Conservation (phyloP, 306 rosid genomes). For the Argentina anserina region DNA sequence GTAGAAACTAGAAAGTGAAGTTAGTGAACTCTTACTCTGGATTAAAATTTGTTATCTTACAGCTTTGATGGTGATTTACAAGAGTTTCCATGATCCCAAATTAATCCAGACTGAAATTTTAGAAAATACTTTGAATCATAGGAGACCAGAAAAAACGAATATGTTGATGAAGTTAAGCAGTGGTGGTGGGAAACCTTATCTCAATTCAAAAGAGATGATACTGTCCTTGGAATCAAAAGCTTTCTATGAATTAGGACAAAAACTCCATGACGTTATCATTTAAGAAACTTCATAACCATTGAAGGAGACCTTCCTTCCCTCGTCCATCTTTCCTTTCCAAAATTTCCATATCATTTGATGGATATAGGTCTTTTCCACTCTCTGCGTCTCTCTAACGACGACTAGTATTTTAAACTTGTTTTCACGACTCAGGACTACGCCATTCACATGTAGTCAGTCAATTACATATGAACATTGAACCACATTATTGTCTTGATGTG, state of each 20-base stretch:
- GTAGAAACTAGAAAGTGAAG: too few relatives aligned
- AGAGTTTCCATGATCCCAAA: too few relatives aligned
- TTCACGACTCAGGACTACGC: conserved; percentile 1
- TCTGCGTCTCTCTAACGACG: not conserved
- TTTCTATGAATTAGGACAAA: not conserved
- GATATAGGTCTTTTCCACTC: conserved; percentile 17
- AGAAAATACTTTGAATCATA: not conserved
- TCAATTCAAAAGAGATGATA: not conserved
- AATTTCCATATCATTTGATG: conserved; percentile 22
- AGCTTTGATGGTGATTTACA: too few relatives aligned
- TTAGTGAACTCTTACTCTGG: too few relatives aligned
- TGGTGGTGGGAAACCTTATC: conserved; percentile 38
- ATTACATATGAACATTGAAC: not conserved
- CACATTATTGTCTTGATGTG: not conserved
- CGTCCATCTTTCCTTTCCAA: conserved; percentile 26
- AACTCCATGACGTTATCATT: not conserved
- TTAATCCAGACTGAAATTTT: too few relatives aligned
- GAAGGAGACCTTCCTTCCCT: conserved; percentile 48
- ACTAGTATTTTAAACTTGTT: conserved; percentile 13
- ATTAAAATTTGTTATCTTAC: too few relatives aligned
- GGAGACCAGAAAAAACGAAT: not conserved
- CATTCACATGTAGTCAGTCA: conserved; percentile 8
- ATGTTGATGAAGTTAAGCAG: conserved; percentile 3
- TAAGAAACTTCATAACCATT: conserved; percentile 22
- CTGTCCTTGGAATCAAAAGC: not conserved